Evolutionary conservation across 805 yeast species (phyloP).

Genomic region (Yamadazyma kitorensis): DNA sequence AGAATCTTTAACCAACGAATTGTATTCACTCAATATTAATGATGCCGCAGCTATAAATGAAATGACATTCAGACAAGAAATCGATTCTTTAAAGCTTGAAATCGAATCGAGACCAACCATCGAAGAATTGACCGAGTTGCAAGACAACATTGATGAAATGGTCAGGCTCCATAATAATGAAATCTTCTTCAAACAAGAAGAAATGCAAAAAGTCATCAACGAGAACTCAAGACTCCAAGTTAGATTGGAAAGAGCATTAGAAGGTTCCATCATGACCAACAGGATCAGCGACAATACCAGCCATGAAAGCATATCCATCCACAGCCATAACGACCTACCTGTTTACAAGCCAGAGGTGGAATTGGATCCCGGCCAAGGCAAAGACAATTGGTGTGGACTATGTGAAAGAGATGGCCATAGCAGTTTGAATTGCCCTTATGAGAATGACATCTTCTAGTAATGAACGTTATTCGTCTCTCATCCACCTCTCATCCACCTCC

Average conservation of each 20-base stretch:
- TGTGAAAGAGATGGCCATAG: slow-evolving; percentile 91
- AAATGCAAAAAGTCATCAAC: slow-evolving; percentile 19
- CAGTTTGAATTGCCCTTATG: slow-evolving; percentile 85
- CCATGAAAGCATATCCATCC: slow-evolving; percentile 9
- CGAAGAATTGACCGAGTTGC: slow-evolving; percentile 42
- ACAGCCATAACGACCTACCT: slow-evolving; percentile 28
- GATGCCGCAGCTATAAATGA: slow-evolving; percentile 13
- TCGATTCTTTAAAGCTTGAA: slow-evolving; percentile 29
- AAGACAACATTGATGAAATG: slow-evolving; percentile 41
- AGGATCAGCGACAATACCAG: slow-evolving; percentile 9
- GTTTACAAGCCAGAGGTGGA: slow-evolving; percentile 48
- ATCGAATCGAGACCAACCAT: slow-evolving; percentile 39
- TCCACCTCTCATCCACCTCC: too few relatives aligned
- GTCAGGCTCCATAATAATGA: slow-evolving; percentile 37
- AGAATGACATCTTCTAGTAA: slow-evolving; percentile 50
- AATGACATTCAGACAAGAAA: slow-evolving; percentile 13
- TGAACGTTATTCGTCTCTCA: too few relatives aligned
- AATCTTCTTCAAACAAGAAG: slow-evolving; percentile 24
- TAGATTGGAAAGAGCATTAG: slow-evolving; percentile 18
- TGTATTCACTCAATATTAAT: slow-evolving; percentile 11
- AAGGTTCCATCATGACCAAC: slow-evolving; percentile 7
- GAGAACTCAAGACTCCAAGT: slow-evolving; percentile 22
- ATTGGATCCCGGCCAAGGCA: slow-evolving; percentile 70
- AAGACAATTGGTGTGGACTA: slow-evolving; percentile 84
- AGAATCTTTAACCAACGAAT: slow-evolving; percentile 11